These are phyloP conservation scores for Peniophora sp. DNA, from an alignment of 1,284 basidiomycete species.

Conservation along the genomic window DNA sequence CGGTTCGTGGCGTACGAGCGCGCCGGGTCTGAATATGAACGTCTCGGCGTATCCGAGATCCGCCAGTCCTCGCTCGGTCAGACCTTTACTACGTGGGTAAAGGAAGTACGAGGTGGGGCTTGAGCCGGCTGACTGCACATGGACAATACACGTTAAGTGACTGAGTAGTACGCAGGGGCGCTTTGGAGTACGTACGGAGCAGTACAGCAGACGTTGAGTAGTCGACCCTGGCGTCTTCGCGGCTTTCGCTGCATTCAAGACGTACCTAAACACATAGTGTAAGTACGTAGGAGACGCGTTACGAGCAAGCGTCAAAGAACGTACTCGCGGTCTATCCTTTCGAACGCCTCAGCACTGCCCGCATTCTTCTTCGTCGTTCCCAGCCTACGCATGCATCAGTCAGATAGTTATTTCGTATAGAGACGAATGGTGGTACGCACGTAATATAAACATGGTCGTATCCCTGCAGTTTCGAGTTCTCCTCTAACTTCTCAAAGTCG, in stretches of 20 bases:
- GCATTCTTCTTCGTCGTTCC: slow-evolving; percentile 57
- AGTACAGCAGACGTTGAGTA: slow-evolving; percentile 57
- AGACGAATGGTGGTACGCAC: slow-evolving; percentile 21
- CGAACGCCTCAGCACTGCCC: slow-evolving; percentile 56
- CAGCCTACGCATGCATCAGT: slow-evolving; percentile 31
- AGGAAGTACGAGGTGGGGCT: slow-evolving; percentile 40
- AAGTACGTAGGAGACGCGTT: not conserved
- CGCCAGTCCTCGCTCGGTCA: slow-evolving; percentile 65
- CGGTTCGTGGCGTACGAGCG: slow-evolving; percentile 34
- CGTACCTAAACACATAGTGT: slow-evolving; percentile 43
- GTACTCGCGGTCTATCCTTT: slow-evolving; percentile 70
- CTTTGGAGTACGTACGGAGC: slow-evolving; percentile 50
- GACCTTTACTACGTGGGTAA: slow-evolving; percentile 61
- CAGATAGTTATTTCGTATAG: not conserved
- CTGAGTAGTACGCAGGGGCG: too few relatives aligned
- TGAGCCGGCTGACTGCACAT: slow-evolving; percentile 36
- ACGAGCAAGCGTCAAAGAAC: slow-evolving; percentile 14
- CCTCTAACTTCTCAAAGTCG: slow-evolving; percentile 57
- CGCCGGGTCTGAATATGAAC: slow-evolving; percentile 58
- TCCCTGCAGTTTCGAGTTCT: slow-evolving; percentile 34
- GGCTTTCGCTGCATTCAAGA: slow-evolving; percentile 59
- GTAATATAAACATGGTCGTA: slow-evolving; percentile 67
- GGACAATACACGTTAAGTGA: not conserved
- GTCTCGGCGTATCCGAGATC: slow-evolving; percentile 59
- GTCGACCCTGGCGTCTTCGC: slow-evolving; percentile 37